Percentiles rank a stretch among this genome's conserved stretches.
phyloP scores from a whole-genome alignment of 2,329 filamentous ascomycete genomes.

The Sphaerulina populicola region DNA sequence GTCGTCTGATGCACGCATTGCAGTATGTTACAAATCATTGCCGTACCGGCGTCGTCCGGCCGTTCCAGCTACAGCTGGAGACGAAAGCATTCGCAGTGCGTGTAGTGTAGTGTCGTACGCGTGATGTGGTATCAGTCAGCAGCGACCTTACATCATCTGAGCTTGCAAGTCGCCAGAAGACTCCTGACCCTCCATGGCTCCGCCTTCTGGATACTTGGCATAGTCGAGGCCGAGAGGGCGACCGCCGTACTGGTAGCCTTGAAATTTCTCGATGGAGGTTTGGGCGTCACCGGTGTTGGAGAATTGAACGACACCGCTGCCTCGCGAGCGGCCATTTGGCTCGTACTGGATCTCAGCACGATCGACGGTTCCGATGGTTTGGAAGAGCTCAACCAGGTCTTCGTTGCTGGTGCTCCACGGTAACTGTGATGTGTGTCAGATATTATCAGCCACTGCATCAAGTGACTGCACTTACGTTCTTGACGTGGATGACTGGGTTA shows the following conservation, averaged over 20 bases:
- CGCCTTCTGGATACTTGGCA: constrained; percentile 77
- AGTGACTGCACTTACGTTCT: constrained; percentile 63
- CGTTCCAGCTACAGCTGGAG: constrained; percentile 1
- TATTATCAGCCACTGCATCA: constrained; percentile 21
- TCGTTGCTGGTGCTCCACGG: constrained; percentile 99
- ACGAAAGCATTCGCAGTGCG: neutral
- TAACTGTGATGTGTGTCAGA: constrained; percentile 50
- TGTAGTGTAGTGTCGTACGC: neutral
- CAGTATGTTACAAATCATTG: constrained; percentile 3
- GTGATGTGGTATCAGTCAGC: neutral
- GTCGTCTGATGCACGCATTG: constrained; percentile 9
- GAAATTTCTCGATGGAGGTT: constrained; percentile 93
- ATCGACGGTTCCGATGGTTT: constrained; percentile 94
- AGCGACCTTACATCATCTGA: constrained; percentile 71
- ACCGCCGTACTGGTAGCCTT: constrained; percentile 92
- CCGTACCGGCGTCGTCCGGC: neutral
- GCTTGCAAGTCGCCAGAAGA: constrained; percentile 73
- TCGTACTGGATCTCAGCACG: constrained; percentile 99
- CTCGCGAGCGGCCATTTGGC: constrained; percentile 86
- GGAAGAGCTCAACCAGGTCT: constrained; percentile 91
- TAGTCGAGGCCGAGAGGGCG: constrained; percentile 87
- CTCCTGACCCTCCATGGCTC: constrained; percentile 77
- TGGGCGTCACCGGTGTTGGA: constrained; percentile 75
- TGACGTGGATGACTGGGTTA: constrained; percentile 81
- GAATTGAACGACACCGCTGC: constrained; percentile 94